Conservation (phyloP, 2,329 filamentous ascomycete species). For the Corynespora cassiicola region DNA sequence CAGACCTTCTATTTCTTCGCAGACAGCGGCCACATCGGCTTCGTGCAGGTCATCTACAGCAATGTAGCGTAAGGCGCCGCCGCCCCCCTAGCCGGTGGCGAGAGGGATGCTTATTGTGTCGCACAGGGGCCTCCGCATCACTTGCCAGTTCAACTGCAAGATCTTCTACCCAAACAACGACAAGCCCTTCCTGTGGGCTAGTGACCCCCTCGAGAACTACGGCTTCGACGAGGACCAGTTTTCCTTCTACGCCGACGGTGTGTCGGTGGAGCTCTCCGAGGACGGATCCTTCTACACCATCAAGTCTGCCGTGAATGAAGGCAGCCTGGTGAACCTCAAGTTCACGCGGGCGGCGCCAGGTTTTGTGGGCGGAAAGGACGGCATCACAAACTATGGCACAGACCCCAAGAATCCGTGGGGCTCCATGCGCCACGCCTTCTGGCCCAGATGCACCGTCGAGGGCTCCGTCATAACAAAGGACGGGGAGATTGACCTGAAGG, state of each 20-base stretch:
- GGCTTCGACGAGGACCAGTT: constrained; percentile 85
- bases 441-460: constrained; percentile 83
- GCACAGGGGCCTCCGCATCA: constrained; percentile 82
- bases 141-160: constrained; percentile 93
- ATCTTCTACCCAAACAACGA: constrained; percentile 79
- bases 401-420: constrained; percentile 90
- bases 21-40: constrained; percentile 76
- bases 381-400: constrained; percentile 84
- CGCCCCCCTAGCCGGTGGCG: not conserved
- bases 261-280: constrained; percentile 83
- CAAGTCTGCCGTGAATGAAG: constrained; percentile 85
- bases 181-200: constrained; percentile 81
- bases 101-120: constrained; percentile 25
- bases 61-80: constrained; percentile 79
- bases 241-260: constrained; percentile 85
- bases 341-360: constrained; percentile 78
- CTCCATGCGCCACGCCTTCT: constrained; percentile 89
- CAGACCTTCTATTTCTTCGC: constrained; percentile 91
- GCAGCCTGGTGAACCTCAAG: constrained; percentile 84
- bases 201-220: constrained; percentile 77
- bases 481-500: constrained; percentile 81
- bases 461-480: constrained; percentile 85
- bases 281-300: constrained; percentile 84
- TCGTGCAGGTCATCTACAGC: constrained; percentile 95
- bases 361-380: constrained; percentile 84